Evolutionary conservation across 805 yeast genomes (phyloP).

Genomic region (Candida broadrunensis): DNA sequence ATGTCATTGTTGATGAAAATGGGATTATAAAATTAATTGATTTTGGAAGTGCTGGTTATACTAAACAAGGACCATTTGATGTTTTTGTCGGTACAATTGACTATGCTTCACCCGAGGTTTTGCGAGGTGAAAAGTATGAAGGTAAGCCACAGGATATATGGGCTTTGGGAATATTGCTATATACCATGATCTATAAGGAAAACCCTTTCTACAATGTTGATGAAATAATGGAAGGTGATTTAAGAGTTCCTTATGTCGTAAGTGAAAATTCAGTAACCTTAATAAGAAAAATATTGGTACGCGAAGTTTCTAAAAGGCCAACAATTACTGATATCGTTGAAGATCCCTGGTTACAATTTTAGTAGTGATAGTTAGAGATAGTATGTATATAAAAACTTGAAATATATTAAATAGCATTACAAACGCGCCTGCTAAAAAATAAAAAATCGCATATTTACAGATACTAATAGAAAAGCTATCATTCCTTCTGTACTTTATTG

Average conservation of each 20-base stretch:
- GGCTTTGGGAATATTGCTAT: conserved; percentile 91
- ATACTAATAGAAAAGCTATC: no score
- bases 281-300: conserved; percentile 63
- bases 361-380: not conserved
- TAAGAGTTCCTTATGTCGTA: conserved; percentile 65
- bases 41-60: conserved; percentile 93
- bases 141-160: conserved; percentile 96
- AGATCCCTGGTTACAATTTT: conserved; percentile 58
- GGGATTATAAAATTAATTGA: conserved; percentile 85
- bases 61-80: conserved; percentile 89
- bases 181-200: conserved; percentile 88
- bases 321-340: conserved; percentile 65
- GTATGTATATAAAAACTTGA: no score
- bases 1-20: conserved; percentile 79
- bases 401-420: no score
- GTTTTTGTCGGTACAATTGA: conserved; percentile 97
- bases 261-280: conserved; percentile 60
- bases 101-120: conserved; percentile 96
- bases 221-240: conserved; percentile 88
- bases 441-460: no score
- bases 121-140: conserved; percentile 81
- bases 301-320: conserved; percentile 67
- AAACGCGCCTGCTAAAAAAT: no score
- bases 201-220: conserved; percentile 95
- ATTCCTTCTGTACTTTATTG: no score